Evolutionary conservation across 352 stramenopile species (phyloP).

Genomic region (Phytophthora tentaculata): DNA sequence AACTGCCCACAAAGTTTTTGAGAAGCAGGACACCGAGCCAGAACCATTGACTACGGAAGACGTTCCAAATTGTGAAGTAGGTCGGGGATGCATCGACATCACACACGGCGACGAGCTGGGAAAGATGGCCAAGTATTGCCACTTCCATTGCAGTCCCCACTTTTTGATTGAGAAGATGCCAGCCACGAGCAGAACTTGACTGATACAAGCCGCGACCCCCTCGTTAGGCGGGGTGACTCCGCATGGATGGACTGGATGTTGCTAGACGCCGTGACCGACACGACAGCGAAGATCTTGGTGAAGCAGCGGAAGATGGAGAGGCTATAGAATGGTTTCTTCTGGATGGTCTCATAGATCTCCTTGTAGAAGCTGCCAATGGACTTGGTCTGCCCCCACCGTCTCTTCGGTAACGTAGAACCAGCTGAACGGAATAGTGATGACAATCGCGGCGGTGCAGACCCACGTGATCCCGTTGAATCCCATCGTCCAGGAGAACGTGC

Average conservation of each 20-base stretch:
- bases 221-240: conserved; percentile 36
- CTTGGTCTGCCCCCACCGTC: conserved; percentile 28
- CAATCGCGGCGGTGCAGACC: conserved; percentile 28
- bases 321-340: conserved; percentile 40
- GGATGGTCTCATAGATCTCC: conserved; percentile 45
- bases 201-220: conserved; percentile 31
- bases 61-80: too few relatives aligned
- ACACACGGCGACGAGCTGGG: too few relatives aligned
- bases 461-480: conserved; percentile 53
- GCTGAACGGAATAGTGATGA: conserved; percentile 39
- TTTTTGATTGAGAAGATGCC: conserved; percentile 40
- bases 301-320: conserved; percentile 45
- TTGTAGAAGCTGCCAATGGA: conserved; percentile 29
- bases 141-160: conserved; percentile 13
- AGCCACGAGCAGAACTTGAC: conserved; percentile 27
- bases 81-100: too few relatives aligned
- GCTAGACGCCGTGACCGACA: conserved; percentile 33
- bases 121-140: not conserved
- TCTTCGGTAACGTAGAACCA: conserved; percentile 53
- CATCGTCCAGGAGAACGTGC: conserved; percentile 49
- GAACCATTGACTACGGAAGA: too few relatives aligned
- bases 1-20: too few relatives aligned
- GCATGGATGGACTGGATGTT: conserved; percentile 41
- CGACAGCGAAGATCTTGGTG: conserved; percentile 35
- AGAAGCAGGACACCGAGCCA: too few relatives aligned